These are phyloP conservation scores for Tulasnella sp. DNA, from an alignment of 768 basidiomycete species.

Conservation along the genomic window DNA sequence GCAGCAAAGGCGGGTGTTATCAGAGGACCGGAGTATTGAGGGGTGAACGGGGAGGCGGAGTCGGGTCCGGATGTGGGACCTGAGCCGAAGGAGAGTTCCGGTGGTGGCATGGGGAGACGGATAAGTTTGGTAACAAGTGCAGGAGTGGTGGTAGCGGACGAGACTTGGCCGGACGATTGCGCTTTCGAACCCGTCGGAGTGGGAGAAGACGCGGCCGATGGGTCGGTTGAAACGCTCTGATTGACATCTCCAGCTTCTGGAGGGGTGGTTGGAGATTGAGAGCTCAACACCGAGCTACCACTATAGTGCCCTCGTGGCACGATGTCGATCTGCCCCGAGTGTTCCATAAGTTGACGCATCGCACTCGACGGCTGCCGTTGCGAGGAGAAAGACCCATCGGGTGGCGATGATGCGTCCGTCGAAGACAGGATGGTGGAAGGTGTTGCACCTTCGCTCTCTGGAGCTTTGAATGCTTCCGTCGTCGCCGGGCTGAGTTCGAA, in stretches of 20 bases:
- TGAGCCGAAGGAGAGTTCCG: slow-evolving; percentile 7
- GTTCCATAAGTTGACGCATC: slow-evolving; percentile 13
- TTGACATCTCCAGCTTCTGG: not conserved
- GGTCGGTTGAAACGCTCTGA: not conserved
- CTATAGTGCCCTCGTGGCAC: not conserved
- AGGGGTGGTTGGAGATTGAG: not conserved
- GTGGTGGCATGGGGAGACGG: not conserved
- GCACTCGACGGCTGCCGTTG: not conserved
- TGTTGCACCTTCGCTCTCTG: slow-evolving; percentile 7
- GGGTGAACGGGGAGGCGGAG: not conserved
- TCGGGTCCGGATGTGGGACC: not conserved
- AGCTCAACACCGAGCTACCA: not conserved
- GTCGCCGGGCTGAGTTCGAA: not conserved
- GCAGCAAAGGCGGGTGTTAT: not conserved
- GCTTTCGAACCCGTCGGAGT: not conserved
- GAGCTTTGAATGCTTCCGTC: slow-evolving; percentile 14
- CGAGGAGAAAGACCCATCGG: not conserved
- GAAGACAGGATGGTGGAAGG: slow-evolving; percentile 6
- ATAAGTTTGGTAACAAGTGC: not conserved
- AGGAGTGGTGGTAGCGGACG: not conserved
- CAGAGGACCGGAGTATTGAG: not conserved
- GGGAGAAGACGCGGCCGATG: not conserved
- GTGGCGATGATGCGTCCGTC: not conserved
- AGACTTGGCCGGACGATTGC: not conserved
- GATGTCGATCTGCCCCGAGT: slow-evolving; percentile 10